Percentiles rank a stretch among this genome's conserved stretches.
phyloP scores from a whole-genome alignment of 306 rosid species.

The Albizia julibrissin region DNA sequence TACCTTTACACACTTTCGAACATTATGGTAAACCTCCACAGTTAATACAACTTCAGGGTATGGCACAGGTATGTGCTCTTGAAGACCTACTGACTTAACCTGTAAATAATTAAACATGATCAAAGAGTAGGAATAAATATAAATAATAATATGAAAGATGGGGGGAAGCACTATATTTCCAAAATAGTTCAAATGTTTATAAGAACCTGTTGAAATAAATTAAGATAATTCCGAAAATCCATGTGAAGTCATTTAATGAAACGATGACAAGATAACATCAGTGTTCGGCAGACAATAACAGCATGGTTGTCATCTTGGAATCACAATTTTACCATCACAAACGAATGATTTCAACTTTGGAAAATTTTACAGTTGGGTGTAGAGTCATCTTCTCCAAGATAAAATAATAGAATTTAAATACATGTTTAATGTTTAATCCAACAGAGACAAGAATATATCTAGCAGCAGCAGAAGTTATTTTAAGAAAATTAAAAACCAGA shows the following conservation, averaged over 20 bases:
- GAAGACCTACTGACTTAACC: constrained; percentile 55
- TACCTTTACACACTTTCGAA: constrained; percentile 75
- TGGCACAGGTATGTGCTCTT: constrained; percentile 50
- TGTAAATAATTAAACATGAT: constrained; percentile 37
- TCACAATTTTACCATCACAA: not conserved
- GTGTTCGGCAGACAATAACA: not conserved
- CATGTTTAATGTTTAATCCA: not conserved
- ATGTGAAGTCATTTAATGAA: constrained; percentile 8
- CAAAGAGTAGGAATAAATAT: not conserved
- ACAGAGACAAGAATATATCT: constrained; percentile 14
- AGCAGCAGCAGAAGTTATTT: not conserved
- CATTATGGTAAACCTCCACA: constrained; percentile 80
- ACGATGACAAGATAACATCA: constrained; percentile 10
- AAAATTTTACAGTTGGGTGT: not conserved
- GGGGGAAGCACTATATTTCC: constrained; percentile 7
- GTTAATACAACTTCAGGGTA: constrained; percentile 71
- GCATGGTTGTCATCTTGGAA: constrained; percentile 4
- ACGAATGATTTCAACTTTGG: not conserved
- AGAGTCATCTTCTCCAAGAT: not conserved
- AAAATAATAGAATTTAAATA: not conserved
- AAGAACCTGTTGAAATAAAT: not conserved
- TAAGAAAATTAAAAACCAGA: not conserved
- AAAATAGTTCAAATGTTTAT: not conserved
- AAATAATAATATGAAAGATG: constrained; percentile 17
- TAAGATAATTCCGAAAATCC: not conserved